A percentile compares a stretch with the other conserved stretches of the same genome.
Conservation (phyloP, 1,284 basidiomycete genomes). For the Tetrapyrgos nigripes region DNA sequence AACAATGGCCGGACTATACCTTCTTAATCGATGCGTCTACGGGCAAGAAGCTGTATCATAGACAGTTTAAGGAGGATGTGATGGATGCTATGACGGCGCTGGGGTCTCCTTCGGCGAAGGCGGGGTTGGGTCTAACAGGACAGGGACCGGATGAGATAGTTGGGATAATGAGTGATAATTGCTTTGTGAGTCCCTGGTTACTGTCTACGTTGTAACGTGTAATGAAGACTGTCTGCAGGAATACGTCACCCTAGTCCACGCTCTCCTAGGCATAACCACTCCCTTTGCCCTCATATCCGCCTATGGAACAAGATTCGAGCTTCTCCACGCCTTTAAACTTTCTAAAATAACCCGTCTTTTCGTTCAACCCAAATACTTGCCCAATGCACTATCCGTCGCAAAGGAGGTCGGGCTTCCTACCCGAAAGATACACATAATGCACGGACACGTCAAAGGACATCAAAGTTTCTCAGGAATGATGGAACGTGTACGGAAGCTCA, state of each 20-base stretch:
- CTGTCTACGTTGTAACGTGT: not conserved
- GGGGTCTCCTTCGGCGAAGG: conserved; percentile 46
- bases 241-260: conserved; percentile 62
- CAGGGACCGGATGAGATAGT: conserved; percentile 55
- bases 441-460: conserved; percentile 11
- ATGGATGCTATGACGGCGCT: conserved; percentile 65
- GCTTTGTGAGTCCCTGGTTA: conserved; percentile 52
- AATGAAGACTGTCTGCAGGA: conserved; percentile 50
- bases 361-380: conserved; percentile 59
- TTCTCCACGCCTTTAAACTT: conserved; percentile 60
- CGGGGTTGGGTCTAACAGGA: conserved; percentile 61
- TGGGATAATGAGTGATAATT: conserved; percentile 74
- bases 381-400: conserved; percentile 55
- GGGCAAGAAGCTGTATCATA: conserved; percentile 50
- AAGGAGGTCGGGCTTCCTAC: conserved; percentile 55
- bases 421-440: conserved; percentile 13
- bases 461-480: conserved; percentile 15
- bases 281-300: conserved; percentile 71
- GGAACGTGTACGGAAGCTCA: conserved; percentile 42
- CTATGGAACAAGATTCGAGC: conserved; percentile 71
- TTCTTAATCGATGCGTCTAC: conserved; percentile 64
- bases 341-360: conserved; percentile 66
- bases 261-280: conserved; percentile 60
- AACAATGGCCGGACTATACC: conserved; percentile 58
- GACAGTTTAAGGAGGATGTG: conserved; percentile 57